phyloP scores from a whole-genome alignment of 1,284 basidiomycete genomes.

The Ceratobasidium sp. region DNA sequence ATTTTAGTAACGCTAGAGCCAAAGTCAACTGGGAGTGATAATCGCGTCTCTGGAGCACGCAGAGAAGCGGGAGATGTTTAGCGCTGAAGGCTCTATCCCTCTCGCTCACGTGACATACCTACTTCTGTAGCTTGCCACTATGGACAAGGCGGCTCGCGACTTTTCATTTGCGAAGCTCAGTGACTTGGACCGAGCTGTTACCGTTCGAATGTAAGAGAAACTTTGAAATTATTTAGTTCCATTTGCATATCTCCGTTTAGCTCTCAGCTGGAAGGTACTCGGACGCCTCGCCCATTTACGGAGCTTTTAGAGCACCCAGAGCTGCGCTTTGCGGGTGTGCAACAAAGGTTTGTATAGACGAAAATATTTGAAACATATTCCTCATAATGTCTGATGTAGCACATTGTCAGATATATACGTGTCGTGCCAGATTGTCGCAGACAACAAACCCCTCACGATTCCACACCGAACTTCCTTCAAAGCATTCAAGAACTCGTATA shows the following conservation, averaged over 20 bases:
- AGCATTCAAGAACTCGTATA: conserved; percentile 85
- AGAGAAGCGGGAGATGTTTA: background rate
- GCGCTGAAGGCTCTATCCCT: background rate
- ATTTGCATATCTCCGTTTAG: conserved; percentile 58
- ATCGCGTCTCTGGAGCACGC: too few species aligned
- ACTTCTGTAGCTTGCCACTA: conserved; percentile 51
- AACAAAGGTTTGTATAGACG: conserved; percentile 69
- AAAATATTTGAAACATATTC: background rate
- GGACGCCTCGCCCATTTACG: conserved; percentile 75
- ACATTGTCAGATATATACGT: conserved; percentile 91
- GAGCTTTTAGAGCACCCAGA: conserved; percentile 83
- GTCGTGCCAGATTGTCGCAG: conserved; percentile 88
- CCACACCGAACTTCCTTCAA: conserved; percentile 93
- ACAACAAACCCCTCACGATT: conserved; percentile 92
- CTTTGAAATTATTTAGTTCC: conserved; percentile 32
- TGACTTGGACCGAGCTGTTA: conserved; percentile 86
- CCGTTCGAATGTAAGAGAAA: conserved; percentile 81
- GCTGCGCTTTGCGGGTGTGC: conserved; percentile 79
- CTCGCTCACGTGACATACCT: conserved; percentile 17
- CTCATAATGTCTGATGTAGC: conserved; percentile 57
- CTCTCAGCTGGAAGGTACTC: conserved; percentile 83
- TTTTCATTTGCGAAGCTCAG: conserved; percentile 90
- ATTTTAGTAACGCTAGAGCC: too few species aligned
- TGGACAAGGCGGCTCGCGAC: conserved; percentile 75
- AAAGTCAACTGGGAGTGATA: too few species aligned